Evolutionary conservation across 2,329 filamentous ascomycete genomes (phyloP).

Genomic region (Colletotrichum incanum): DNA sequence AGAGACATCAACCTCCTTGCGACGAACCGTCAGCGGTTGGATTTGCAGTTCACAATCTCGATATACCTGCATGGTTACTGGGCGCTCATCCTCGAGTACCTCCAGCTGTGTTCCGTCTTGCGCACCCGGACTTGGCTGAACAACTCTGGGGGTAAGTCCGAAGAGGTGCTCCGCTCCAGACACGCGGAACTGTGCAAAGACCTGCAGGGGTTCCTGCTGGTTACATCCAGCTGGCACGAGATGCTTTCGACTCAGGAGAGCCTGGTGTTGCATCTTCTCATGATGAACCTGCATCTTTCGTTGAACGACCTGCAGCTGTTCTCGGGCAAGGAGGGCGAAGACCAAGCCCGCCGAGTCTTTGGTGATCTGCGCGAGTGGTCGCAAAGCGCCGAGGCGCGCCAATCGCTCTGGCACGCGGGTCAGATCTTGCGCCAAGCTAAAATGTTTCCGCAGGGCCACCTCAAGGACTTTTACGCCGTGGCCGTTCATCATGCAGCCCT

Average conservation of each 20-base stretch:
- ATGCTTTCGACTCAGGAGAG: conserved; percentile 62
- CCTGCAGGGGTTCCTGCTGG: conserved; percentile 64
- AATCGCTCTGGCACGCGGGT: conserved; percentile 78
- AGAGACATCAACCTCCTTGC: conserved; percentile 69
- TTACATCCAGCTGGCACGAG: conserved; percentile 60
- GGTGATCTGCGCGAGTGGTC: conserved; percentile 73
- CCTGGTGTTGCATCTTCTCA: conserved; percentile 67
- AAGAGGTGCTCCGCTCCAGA: conserved; percentile 66
- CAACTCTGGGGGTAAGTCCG: conserved; percentile 57
- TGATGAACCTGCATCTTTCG: conserved; percentile 76
- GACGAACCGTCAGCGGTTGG: conserved; percentile 65
- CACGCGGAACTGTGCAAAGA: conserved; percentile 75
- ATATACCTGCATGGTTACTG: conserved; percentile 78
- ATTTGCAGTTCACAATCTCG: conserved; percentile 70
- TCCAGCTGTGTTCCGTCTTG: conserved; percentile 69
- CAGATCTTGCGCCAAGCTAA: conserved; percentile 76
- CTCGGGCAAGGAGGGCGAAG: conserved; percentile 77
- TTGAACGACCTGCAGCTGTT: conserved; percentile 78
- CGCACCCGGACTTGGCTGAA: conserved; percentile 64
- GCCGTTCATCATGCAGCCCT: conserved; percentile 79
- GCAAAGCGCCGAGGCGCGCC: conserved; percentile 67
- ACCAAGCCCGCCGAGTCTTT: conserved; percentile 74
- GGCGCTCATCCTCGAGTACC: conserved; percentile 77
- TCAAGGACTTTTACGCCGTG: conserved; percentile 79
- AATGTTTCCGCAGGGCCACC: conserved; percentile 64